Conservation (phyloP, 176 grass and related monocot species). For the Ensete ventricosum region DNA sequence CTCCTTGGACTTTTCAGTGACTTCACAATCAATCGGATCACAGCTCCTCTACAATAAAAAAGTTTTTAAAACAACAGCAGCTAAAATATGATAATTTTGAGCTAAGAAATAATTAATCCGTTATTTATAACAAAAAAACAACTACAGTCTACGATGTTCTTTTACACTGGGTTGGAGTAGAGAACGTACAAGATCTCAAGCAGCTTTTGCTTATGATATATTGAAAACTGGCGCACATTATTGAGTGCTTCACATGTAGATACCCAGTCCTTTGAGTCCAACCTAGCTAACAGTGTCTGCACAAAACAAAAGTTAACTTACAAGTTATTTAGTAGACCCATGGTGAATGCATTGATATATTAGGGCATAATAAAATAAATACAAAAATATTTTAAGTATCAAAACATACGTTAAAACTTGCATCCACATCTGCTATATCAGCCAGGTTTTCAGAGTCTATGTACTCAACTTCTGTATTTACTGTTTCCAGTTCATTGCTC, state of each 20-base stretch:
- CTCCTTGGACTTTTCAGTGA: conserved; percentile 95
- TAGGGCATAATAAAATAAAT: not conserved
- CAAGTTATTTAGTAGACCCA: not conserved
- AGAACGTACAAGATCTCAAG: conserved; percentile 66
- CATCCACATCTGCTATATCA: conserved; percentile 40
- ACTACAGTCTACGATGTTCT: not conserved
- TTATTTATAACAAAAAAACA: not conserved
- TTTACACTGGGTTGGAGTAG: not conserved
- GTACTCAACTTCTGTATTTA: conserved; percentile 40
- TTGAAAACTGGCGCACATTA: conserved; percentile 78
- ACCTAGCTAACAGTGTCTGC: conserved; percentile 65
- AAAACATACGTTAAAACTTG: conserved; percentile 37
- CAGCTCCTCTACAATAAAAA: conserved; percentile 37
- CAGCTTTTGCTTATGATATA: conserved; percentile 72
- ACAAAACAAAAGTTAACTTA: conserved; percentile 5
- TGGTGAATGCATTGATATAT: not conserved
- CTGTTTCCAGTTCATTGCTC: conserved; percentile 31
- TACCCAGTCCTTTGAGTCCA: conserved; percentile 95
- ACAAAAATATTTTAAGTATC: not conserved
- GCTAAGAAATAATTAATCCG: not conserved
- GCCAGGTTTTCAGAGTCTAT: conserved; percentile 46
- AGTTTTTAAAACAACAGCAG: not conserved
- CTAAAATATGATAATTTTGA: not conserved
- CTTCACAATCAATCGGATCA: conserved; percentile 85
- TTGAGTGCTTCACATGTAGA: conserved; percentile 87